phyloP scores from a whole-genome alignment of 2,329 filamentous ascomycete genomes.

The Ceratocystis eucalypticola region DNA sequence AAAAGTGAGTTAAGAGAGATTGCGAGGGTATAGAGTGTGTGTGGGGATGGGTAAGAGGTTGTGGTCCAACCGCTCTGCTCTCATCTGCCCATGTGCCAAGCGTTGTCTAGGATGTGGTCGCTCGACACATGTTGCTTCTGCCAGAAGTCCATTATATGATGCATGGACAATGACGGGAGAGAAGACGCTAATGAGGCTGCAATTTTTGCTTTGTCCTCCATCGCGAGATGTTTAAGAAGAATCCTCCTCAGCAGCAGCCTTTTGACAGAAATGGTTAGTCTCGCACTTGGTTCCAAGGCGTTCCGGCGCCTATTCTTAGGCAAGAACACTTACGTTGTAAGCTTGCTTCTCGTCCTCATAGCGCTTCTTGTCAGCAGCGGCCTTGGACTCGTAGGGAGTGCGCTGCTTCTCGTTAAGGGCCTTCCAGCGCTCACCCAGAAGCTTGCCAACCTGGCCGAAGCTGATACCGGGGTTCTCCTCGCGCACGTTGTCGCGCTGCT shows the following conservation, averaged over 20 bases:
- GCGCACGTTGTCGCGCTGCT: slow-evolving; percentile 94
- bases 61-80: background rate
- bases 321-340: slow-evolving; percentile 58
- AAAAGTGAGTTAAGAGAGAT: background rate
- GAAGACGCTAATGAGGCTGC: background rate
- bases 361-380: slow-evolving; percentile 93
- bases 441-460: slow-evolving; percentile 96
- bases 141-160: background rate
- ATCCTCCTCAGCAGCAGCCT: slow-evolving; percentile 23
- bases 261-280: background rate
- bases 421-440: slow-evolving; percentile 98
- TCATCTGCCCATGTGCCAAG: slow-evolving; percentile 11
- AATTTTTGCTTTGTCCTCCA: background rate
- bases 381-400: slow-evolving; percentile 90
- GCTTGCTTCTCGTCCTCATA: slow-evolving; percentile 96
- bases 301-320: background rate
- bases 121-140: slow-evolving; percentile 2
- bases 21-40: background rate
- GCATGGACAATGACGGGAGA: background rate
- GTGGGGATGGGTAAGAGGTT: background rate
- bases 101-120: slow-evolving; percentile 1
- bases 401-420: slow-evolving; percentile 85
- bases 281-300: background rate
- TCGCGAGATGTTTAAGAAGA: slow-evolving; percentile 20
- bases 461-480: slow-evolving; percentile 96